A percentile compares a stretch with the other conserved stretches of the same genome.
Conservation (phyloP, 805 yeast species). For the Pichia membranifaciens region DNA sequence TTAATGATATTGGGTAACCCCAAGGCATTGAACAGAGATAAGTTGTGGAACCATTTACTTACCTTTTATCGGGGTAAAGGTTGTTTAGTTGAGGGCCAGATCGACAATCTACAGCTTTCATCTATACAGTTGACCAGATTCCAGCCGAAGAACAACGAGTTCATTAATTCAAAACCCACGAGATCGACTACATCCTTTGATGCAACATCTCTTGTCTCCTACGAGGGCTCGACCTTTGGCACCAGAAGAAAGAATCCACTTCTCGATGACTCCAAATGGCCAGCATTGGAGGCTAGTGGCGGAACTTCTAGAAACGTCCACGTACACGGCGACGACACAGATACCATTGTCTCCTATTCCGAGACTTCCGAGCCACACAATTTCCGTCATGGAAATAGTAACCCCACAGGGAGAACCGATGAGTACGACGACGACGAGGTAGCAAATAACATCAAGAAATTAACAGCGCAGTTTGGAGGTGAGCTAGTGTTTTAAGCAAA, state of each 20-base stretch:
- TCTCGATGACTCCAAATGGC: conserved; percentile 18
- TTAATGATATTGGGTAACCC: conserved; percentile 81
- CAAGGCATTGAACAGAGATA: conserved; percentile 59
- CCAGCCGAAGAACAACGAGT: not conserved
- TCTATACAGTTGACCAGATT: conserved; percentile 43
- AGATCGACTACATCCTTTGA: conserved; percentile 29
- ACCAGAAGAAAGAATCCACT: conserved; percentile 7
- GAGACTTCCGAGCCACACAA: conserved; percentile 21
- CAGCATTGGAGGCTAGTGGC: conserved; percentile 16
- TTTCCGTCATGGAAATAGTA: not conserved
- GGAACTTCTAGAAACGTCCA: conserved; percentile 8
- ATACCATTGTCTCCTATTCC: conserved; percentile 4
- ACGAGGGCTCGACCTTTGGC: conserved; percentile 22
- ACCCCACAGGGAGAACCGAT: not conserved
- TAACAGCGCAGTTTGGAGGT: conserved; percentile 37
- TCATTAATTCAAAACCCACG: conserved; percentile 3
- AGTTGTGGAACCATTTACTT: conserved; percentile 73
- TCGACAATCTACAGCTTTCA: conserved; percentile 72
- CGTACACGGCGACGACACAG: conserved; percentile 1
- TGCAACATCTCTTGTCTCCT: conserved; percentile 35
- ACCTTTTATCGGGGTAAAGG: conserved; percentile 78
- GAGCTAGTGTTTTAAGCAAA: conserved; percentile 22
- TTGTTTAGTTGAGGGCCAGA: conserved; percentile 83
- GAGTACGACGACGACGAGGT: conserved; percentile 17
- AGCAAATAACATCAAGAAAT: conserved; percentile 24